Percentiles rank a stretch among this genome's conserved stretches.
Conservation (phyloP, 2,329 filamentous ascomycete species). For the Tolypocladium amazonense region DNA sequence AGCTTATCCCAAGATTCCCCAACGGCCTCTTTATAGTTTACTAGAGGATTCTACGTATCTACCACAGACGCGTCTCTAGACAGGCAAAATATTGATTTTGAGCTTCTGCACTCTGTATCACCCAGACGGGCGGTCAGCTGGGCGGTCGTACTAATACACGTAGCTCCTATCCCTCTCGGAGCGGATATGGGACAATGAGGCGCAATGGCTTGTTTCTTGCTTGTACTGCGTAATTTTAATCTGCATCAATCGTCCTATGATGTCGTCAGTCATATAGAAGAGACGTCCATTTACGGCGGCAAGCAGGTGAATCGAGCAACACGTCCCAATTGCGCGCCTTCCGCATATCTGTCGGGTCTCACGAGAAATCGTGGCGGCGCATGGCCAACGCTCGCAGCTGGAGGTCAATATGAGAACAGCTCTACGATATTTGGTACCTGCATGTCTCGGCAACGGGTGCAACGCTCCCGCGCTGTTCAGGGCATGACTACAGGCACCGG, state of each 20-base stretch:
- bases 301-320: not conserved
- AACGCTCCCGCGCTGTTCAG: not conserved
- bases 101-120: not conserved
- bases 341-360: not conserved
- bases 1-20: not conserved
- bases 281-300: not conserved
- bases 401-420: not conserved
- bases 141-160: not conserved
- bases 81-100: not conserved
- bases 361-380: not conserved
- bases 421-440: not conserved
- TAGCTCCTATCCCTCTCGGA: not conserved
- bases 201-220: no score
- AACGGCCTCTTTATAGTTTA: not conserved
- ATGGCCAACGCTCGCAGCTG: not conserved
- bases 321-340: not conserved
- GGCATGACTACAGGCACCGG: not conserved
- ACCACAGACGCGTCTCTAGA: not conserved
- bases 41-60: not conserved
- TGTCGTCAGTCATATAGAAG: no score
- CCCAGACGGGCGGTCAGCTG: no score
- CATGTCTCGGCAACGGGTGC: not conserved
- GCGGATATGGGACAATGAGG: no score
- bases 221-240: no score
- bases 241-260: no score